Evolutionary conservation across 495 filamentous ascomycete genomes (phyloP), one percentile per base, ranked within the genome.

Genomic region (Margaritispora aquatica): DNA sequence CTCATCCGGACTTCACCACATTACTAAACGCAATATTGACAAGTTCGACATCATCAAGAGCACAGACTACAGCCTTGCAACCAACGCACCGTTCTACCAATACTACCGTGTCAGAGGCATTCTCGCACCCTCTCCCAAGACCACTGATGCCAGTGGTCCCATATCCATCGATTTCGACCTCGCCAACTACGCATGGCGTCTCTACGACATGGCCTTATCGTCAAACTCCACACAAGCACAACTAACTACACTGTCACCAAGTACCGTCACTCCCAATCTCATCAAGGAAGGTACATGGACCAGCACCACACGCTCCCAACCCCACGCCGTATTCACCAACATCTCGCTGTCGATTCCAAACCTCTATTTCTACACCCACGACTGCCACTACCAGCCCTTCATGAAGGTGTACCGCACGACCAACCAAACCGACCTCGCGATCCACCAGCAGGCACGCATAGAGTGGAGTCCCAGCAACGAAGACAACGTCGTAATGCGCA

Each of bases 401-500:
- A 49, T 57, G 41, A 57, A 41, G 9, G 34, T 56, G 5, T 57
- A 49, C 26, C 22, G 46, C 20, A 57, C 55, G 1, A 26, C 47
- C 13, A 22, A 22, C 8, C 47, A 49, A 46, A 29, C 17, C 11
- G 46, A 8, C 19, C 9, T 9, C 13, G 41, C 27, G 31, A 38
- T 51, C 24, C 0, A 31, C 23, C 21, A 26, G 2, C 55, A 57
- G 31, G 41, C 31, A n/a, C 15, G 36, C 24, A n/a, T 9, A 22
- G 26, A 20, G 3, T 57, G 55, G 55, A 20, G 13, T 2, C 17
- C 23, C 5, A 20, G 50, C 26, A 57, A 19, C 23, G 46, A 49
- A 21, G 22, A 27, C 17, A 50, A 57, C 29, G 41, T 50, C n/a
- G 55, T 57, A 17, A 57, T 57, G 55, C 44, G 55, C 4, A 57